Base-by-base conservation (phyloP, 2,329 filamentous ascomycete genomes). In the Fragosphaeria purpurea region DNA sequence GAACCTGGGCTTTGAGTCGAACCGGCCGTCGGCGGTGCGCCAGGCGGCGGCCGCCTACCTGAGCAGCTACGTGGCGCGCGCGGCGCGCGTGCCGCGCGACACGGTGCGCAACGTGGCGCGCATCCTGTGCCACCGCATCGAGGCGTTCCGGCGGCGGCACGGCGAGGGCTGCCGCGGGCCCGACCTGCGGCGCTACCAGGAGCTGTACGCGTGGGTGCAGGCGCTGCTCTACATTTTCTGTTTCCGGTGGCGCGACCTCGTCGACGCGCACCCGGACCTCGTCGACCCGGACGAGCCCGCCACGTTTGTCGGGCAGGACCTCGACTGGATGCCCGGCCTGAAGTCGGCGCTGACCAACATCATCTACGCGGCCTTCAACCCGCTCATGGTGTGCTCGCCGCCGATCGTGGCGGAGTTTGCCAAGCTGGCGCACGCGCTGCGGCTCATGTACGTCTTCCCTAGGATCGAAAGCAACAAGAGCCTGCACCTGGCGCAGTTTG, bases 241-340 rank as follows among this genome's bases (percentile, higher is more conserved):
- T 72, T 98, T 98, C 73, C 83, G 93, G 50, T 98, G 93, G 93
- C 85, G 88, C 54, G 91, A 97, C 61, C 74, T 98, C 44, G 85
- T 88, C 50, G 72, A 79, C 22, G 76, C 78, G 2, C 77, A 76
- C 4, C 72, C 78, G 1, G 75, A 82, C 53, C 72, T 68, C 54
- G 76, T 79, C 51, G 85, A 79, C 67, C 78, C 71, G 55, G 85
- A 79, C 52, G 80, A 84, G 53, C 70, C 73, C 9, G 70, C 74
- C 1, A 78, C 76, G 1, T 83, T 79, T 57, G 68, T 82, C 13
- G 76, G 82, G 3, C 81, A 85, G 57, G 86, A 94, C 51, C 80
- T 95, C 41, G 75, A 78, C 41, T 97, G 93, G 85, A 78, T 85
- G 48, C 75, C 81, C 7, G 79, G 79, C 31, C 78, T 93, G 54